Base-by-base conservation (phyloP, 257 asterid genomes). In the Solanum verrucosum region DNA sequence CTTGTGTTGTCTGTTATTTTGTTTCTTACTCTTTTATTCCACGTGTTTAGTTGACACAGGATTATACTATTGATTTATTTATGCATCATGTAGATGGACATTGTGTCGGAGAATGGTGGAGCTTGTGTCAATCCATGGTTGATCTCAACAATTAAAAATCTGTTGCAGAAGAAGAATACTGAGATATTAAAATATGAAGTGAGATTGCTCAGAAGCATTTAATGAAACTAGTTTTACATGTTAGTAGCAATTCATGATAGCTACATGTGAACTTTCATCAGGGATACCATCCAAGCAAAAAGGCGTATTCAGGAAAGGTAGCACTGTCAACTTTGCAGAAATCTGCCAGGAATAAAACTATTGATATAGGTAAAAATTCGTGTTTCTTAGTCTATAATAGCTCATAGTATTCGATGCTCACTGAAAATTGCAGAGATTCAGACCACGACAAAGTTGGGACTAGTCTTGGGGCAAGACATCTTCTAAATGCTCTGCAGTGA, bases 291-390 rank as follows among this genome's bases (percentile, higher is more conserved):
- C 88, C 88, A 88, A 92, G 91, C 87, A 94, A 88, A 84, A 96
- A 89, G 92, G 92, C 98, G 63, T 97, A 97, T 91, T 93, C 95
- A 4, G 99, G 99, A 92, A 95, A 95, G 90, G 93, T 95, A 88
- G 87, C 95, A n/a, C 90, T 97, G 86, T 92, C 95, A 87, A 46
- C 96, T 77, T 87, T 97, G 91, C 93, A 92, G 91, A 97, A 95
- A 93, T 93, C 96, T 87, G 93, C 95, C 29, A 92, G 93, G 90
- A 94, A 94, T 87, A 95, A 96, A 92, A 91, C 88, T 79, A 92
- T 97, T 86, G 96, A 92, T 79, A 92, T 97, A 88, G 99, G 99
- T 97, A 92, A 89, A 92, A 89, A 31, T 79, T 13, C 27, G 73
- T 78, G 71, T 21, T 85, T 85, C 18, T 25, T 10, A 68, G 3